Base-by-base conservation (phyloP, 2,329 filamentous ascomycete species). In the Didymella exigua region DNA sequence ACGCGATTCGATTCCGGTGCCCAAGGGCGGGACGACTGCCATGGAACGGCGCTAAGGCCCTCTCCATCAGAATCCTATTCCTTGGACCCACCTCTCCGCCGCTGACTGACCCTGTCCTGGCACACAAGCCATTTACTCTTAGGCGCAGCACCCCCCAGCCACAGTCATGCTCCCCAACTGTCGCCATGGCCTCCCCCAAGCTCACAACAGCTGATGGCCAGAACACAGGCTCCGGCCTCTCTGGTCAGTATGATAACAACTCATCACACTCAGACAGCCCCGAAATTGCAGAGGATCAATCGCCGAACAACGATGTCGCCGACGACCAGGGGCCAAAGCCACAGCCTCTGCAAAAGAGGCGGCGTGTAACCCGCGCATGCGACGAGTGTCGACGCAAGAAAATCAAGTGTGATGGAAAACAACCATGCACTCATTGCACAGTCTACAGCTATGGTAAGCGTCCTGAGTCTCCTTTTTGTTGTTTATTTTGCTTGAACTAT, bases 361-460 rank as follows among this genome's bases (percentile, higher is more conserved):
- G 76, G 8, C 66, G 77, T 57, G 77, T 79, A 45, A 79, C 77
- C 26, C 68, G 77, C 48, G 77, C 77, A 38, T 79, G 77, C 64
- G 69, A 71, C 49, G 71, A 77, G 56, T 75, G 74, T 61, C 66
- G 71, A 38, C 70, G 71, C 34, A 83, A 82, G 70, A 83, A 83
- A 68, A 82, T 83, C 64, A 82, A 82, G 65, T 83, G 81, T 66
- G 80, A 82, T 60, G 80, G 80, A 56, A 81, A 79, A 66, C 79
- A 82, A 68, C 81, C 81, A 7, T 83, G 81, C 64, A 97, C 93
- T 0, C 95, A 98, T 76, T 99, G 95, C 75, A 96, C 93, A 10
- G 92, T 98, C 44, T 99, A 99, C 76, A 97, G 92, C 74, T 99
- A 99, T 81, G 93, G 95, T 97, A 64, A 42, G 72, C 56, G 27